These are phyloP conservation scores for Dictyostelium capitatum DNA, from an alignment of 78 protist species.

Conservation along the genomic window DNA sequence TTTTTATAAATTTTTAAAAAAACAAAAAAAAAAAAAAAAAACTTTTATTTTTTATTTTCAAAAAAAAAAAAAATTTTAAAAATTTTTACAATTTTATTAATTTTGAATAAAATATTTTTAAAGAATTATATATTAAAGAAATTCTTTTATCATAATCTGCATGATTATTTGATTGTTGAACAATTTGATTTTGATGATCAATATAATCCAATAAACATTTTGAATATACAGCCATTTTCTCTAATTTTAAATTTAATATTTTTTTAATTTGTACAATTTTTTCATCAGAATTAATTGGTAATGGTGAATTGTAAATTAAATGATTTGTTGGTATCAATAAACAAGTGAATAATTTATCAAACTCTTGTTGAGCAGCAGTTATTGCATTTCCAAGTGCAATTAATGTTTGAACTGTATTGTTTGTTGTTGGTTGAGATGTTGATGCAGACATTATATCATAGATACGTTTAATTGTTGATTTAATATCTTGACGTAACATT, in stretches of 20 bases:
- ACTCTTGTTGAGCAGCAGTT: conserved; percentile 12
- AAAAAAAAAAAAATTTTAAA: too few species aligned
- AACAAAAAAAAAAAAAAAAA: conserved; percentile 8
- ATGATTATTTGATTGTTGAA: not conserved
- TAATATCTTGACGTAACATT: not conserved
- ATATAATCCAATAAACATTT: conserved; percentile 31
- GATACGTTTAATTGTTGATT: not conserved
- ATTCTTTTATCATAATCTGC: conserved; percentile 14
- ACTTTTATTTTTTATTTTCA: not conserved
- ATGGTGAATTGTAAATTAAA: conserved; percentile 19
- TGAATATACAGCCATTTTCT: conserved; percentile 16
- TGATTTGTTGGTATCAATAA: not conserved
- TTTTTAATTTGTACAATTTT: conserved; percentile 34
- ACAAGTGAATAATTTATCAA: not conserved
- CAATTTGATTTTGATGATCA: not conserved
- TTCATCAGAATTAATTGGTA: conserved; percentile 29
- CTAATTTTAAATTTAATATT: conserved; percentile 20
- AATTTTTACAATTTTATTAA: not conserved
- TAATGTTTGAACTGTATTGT: not conserved
- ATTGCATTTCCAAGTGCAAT: conserved; percentile 8
- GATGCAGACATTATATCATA: not conserved
- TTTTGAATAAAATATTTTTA: not conserved
- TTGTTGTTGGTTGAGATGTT: not conserved
- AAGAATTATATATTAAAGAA: not conserved
- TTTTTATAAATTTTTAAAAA: too few species aligned